These are phyloP conservation scores for Cyberlindnera bimundalis DNA, from an alignment of 805 yeast genomes.

Conservation along the genomic window DNA sequence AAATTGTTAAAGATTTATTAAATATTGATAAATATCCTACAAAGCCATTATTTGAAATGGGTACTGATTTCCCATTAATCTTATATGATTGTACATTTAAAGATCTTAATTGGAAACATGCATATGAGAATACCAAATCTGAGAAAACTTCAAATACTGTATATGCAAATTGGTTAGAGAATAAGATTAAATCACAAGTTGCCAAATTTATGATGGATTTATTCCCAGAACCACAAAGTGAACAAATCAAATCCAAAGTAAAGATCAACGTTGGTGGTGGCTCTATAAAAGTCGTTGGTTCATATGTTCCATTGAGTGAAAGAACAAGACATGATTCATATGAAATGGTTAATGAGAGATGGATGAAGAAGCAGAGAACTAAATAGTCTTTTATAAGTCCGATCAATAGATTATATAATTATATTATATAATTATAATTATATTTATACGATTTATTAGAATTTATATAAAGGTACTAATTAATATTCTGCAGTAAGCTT, in stretches of 20 bases:
- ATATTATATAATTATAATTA: background rate
- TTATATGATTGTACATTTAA: conserved; percentile 78
- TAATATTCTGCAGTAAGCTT: too few species aligned
- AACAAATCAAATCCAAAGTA: conserved; percentile 1
- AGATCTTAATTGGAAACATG: conserved; percentile 59
- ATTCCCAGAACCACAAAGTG: conserved; percentile 14
- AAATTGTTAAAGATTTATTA: conserved; percentile 54
- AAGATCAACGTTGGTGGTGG: conserved; percentile 76
- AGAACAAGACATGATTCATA: conserved; percentile 61
- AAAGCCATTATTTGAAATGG: conserved; percentile 84
- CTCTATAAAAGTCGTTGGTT: conserved; percentile 51
- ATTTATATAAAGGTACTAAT: too few species aligned
- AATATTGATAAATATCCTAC: conserved; percentile 54
- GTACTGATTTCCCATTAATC: conserved; percentile 82
- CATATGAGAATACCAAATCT: conserved; percentile 34
- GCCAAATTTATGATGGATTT: conserved; percentile 29
- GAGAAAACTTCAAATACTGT: conserved; percentile 41
- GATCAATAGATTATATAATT: background rate
- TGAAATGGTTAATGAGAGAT: conserved; percentile 67
- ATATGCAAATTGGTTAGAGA: conserved; percentile 51
- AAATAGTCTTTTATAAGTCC: too few species aligned
- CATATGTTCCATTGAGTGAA: conserved; percentile 53
- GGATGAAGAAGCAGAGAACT: conserved; percentile 39
- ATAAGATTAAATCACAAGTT: conserved; percentile 53
- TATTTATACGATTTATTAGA: too few species aligned